Evolutionary conservation across 2,329 filamentous ascomycete species (phyloP).

Genomic region (Aureobasidium melanogenum): DNA sequence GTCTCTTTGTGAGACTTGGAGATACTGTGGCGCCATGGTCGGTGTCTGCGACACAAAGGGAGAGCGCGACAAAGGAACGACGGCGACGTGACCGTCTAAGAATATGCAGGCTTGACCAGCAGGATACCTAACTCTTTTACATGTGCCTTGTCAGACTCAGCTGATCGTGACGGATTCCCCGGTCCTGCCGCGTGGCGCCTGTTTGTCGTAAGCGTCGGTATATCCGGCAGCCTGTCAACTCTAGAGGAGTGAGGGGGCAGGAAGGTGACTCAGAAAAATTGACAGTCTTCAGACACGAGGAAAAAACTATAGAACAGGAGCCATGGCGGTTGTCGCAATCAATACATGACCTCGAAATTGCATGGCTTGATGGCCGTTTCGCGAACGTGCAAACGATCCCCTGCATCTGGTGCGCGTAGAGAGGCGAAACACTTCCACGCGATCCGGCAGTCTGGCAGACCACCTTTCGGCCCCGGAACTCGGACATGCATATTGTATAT

Average conservation of each 20-base stretch:
- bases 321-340: neutral
- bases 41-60: neutral
- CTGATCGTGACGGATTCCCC: neutral
- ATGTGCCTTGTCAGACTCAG: neutral
- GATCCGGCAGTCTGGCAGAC: neutral
- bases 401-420: neutral
- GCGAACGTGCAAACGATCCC: neutral
- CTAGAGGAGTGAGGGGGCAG: neutral
- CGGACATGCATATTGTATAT: neutral
- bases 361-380: constrained; percentile 2
- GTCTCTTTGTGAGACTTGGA: constrained; percentile 10
- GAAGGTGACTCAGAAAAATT: neutral
- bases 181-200: constrained; percentile 5
- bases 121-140: neutral
- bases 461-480: neutral
- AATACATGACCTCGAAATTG: neutral
- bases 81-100: neutral
- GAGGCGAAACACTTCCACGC: neutral
- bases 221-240: neutral
- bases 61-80: neutral
- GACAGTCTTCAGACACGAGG: neutral
- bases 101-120: neutral
- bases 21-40: neutral
- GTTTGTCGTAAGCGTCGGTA: neutral
- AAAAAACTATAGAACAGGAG: neutral